Percentiles rank a stretch among this genome's conserved stretches.
These are phyloP conservation scores for Verticillium klebahnii DNA, from an alignment of 2,329 filamentous ascomycete genomes.

Conservation along the genomic window DNA sequence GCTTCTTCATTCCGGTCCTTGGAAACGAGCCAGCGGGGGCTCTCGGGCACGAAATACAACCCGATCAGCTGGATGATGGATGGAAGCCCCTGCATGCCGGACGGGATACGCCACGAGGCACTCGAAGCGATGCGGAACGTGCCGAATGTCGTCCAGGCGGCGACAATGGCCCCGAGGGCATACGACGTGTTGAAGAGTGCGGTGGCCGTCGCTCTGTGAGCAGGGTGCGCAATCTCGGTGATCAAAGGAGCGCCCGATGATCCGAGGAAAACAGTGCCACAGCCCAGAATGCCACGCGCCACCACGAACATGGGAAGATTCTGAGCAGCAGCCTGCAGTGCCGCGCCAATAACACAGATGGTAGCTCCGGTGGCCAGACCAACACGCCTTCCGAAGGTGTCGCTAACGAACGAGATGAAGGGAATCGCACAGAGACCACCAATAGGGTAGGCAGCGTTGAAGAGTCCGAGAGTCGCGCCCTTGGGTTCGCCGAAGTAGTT, in stretches of 20 bases:
- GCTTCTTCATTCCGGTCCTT: conserved; percentile 26
- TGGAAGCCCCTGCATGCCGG: conserved; percentile 1
- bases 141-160: conserved; percentile 33
- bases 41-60: conserved; percentile 20
- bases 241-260: background rate
- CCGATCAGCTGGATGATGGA: conserved; percentile 2
- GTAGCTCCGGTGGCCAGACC: background rate
- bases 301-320: conserved; percentile 39
- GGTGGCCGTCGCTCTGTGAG: conserved; percentile 18
- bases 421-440: conserved; percentile 15
- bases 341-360: conserved; percentile 19
- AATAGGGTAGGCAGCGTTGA: conserved; percentile 30
- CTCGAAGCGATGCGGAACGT: conserved; percentile 15
- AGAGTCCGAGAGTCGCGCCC: conserved; percentile 27
- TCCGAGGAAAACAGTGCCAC: conserved; percentile 20
- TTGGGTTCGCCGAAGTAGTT: conserved; percentile 31
- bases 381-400: background rate
- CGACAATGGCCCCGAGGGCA: conserved; percentile 30
- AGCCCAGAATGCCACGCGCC: conserved; percentile 34
- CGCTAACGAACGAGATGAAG: background rate
- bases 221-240: conserved; percentile 11
- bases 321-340: conserved; percentile 36
- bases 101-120: conserved; percentile 1
- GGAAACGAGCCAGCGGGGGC: conserved; percentile 26
- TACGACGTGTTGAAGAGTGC: conserved; percentile 29